phyloP scores from a whole-genome alignment of 306 rosid species.

The Gastrolobium villosum region DNA sequence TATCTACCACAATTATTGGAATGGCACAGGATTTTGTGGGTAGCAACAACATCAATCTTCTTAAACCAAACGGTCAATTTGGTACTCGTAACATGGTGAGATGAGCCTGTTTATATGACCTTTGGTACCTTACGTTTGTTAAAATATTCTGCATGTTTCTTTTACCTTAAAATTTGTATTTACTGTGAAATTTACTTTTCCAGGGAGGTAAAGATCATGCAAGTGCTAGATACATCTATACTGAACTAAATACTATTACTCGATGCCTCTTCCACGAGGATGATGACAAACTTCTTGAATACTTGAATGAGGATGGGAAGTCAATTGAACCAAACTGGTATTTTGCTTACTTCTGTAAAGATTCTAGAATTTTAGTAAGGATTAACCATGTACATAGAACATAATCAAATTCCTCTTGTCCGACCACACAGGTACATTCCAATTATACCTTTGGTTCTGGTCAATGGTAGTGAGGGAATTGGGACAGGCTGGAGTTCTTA shows the following conservation, averaged over 20 bases:
- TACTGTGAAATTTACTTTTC: not conserved
- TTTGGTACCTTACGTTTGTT: not conserved
- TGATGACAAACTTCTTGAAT: constrained; percentile 90
- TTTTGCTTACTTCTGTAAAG: not conserved
- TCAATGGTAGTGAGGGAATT: constrained; percentile 96
- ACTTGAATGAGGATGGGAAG: constrained; percentile 90
- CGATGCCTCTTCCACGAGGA: constrained; percentile 81
- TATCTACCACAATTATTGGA: constrained; percentile 82
- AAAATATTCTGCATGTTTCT: not conserved
- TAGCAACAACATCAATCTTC: constrained; percentile 89
- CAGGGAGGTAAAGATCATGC: constrained; percentile 99
- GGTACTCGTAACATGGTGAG: constrained; percentile 92
- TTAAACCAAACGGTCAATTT: constrained; percentile 92
- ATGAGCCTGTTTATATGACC: not conserved
- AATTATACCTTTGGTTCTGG: constrained; percentile 87
- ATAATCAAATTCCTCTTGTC: not conserved
- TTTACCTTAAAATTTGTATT: not conserved
- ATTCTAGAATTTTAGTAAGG: not conserved
- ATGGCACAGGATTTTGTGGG: constrained; percentile 98
- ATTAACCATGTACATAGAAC: not conserved
- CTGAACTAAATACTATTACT: constrained; percentile 67
- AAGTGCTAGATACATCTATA: constrained; percentile 82
- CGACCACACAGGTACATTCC: constrained; percentile 77
- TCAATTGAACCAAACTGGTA: constrained; percentile 93
- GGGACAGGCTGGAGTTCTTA: constrained; percentile 96